Percentiles rank a stretch among this genome's conserved stretches.
Evolutionary conservation across 345 rosid species (phyloP).

Genomic region (Mangifera indica): DNA sequence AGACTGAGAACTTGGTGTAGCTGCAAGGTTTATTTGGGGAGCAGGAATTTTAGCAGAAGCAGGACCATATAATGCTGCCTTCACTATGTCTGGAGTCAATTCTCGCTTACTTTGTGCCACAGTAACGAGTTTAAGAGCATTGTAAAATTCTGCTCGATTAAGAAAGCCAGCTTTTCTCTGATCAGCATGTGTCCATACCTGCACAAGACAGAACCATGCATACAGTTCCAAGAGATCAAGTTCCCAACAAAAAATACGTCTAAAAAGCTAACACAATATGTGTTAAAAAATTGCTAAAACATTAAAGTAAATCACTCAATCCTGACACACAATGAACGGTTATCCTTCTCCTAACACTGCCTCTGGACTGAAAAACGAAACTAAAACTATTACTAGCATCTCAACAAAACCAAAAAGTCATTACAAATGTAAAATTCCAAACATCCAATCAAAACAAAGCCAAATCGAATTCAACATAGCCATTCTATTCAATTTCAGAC

Average conservation of each 20-base stretch:
- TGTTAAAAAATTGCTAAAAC: background rate
- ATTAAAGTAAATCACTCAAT: background rate
- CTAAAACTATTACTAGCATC: conserved; percentile 1
- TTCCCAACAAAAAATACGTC: background rate
- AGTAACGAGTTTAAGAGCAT: conserved; percentile 88
- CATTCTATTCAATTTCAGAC: background rate
- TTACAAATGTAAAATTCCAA: background rate
- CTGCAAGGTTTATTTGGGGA: conserved; percentile 87
- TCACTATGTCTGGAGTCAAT: conserved; percentile 82
- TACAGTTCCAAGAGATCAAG: background rate
- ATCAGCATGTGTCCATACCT: conserved; percentile 92
- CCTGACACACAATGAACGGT: background rate
- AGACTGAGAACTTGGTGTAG: conserved; percentile 63
- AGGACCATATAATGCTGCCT: conserved; percentile 82
- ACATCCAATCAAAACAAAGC: background rate
- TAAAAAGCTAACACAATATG: no score
- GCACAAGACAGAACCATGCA: conserved; percentile 22
- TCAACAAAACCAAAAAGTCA: background rate
- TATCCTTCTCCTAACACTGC: background rate
- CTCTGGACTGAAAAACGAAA: background rate
- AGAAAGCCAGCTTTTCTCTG: conserved; percentile 80
- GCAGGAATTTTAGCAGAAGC: conserved; percentile 92
- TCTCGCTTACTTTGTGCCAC: conserved; percentile 94
- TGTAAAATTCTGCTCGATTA: conserved; percentile 87
- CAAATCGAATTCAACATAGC: conserved; percentile 1